A percentile compares a stretch with the other conserved stretches of the same genome.
phyloP scores from a whole-genome alignment of 352 stramenopile species.

The Pythium phragmiticola region DNA sequence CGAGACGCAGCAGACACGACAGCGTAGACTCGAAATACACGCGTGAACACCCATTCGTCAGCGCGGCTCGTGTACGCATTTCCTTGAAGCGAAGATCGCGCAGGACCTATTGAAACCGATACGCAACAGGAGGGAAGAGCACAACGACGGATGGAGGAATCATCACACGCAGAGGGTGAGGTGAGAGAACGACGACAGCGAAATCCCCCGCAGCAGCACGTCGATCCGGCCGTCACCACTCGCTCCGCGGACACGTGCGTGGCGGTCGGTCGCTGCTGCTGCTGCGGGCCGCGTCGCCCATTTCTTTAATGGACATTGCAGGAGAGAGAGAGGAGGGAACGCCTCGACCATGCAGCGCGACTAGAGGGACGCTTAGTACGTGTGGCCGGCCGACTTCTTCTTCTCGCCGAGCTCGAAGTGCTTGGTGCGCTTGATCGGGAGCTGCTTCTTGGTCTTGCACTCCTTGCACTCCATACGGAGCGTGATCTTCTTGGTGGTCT shows the following conservation, averaged over 20 bases:
- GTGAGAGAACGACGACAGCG: conserved; percentile 26
- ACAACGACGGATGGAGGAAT: neutral
- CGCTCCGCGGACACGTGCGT: conserved; percentile 7
- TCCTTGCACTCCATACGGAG: conserved; percentile 99
- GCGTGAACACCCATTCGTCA: neutral
- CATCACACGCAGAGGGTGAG: neutral
- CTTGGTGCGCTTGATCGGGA: conserved; percentile 99
- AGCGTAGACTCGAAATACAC: conserved; percentile 3
- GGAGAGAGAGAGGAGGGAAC: conserved; percentile 26
- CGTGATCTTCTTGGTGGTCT: conserved; percentile 97
- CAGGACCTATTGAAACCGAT: neutral
- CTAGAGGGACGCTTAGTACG: conserved; percentile 88
- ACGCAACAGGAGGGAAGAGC: too few relatives aligned
- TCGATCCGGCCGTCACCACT: conserved; percentile 10
- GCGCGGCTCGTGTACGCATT: too few relatives aligned
- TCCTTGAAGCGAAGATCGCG: neutral
- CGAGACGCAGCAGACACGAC: too few relatives aligned
- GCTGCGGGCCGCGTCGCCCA: conserved; percentile 23
- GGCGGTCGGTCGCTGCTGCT: conserved; percentile 11
- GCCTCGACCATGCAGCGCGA: conserved; percentile 28
- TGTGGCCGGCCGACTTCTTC: conserved; percentile 96
- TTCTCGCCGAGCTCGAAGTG: conserved; percentile 99
- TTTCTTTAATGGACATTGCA: conserved; percentile 41
- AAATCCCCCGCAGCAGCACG: conserved; percentile 12
- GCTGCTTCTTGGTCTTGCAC: conserved; percentile 99